These are phyloP conservation scores for Cyclanthera cordifolia DNA, from an alignment of 306 rosid genomes.

Conservation along the genomic window DNA sequence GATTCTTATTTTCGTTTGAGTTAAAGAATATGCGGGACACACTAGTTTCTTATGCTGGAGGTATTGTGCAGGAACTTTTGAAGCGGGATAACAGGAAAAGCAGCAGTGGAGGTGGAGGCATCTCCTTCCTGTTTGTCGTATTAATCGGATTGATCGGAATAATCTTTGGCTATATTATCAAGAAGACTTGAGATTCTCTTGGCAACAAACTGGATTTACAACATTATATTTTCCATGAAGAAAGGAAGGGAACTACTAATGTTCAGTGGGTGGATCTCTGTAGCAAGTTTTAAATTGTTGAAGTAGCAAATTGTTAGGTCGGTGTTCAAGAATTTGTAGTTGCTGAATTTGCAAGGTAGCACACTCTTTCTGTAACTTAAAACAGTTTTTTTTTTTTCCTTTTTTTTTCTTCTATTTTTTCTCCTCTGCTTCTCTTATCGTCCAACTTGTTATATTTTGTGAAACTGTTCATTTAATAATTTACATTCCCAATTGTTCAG, in stretches of 20 bases:
- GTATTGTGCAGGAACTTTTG: slow-evolving; percentile 62
- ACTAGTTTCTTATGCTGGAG: slow-evolving; percentile 1
- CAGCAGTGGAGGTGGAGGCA: slow-evolving; percentile 53
- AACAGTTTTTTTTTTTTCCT: slow-evolving; percentile 9
- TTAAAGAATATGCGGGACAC: background rate
- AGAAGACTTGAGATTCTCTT: slow-evolving; percentile 6
- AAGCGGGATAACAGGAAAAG: slow-evolving; percentile 51
- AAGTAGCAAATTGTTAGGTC: slow-evolving; percentile 32
- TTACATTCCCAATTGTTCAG: slow-evolving; percentile 15
- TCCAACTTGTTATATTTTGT: slow-evolving; percentile 30
- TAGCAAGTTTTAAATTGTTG: slow-evolving; percentile 31
- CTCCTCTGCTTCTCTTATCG: slow-evolving; percentile 23
- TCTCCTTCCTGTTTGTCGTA: slow-evolving; percentile 27
- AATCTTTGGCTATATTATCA: slow-evolving; percentile 9
- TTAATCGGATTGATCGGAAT: slow-evolving; percentile 13
- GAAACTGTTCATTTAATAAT: slow-evolving; percentile 18
- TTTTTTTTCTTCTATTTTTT: background rate
- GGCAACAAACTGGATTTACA: slow-evolving; percentile 7
- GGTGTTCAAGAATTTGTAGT: slow-evolving; percentile 28
- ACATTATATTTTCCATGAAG: slow-evolving; percentile 3
- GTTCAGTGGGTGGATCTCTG: slow-evolving; percentile 23
- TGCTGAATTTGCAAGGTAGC: slow-evolving; percentile 26
- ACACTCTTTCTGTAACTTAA: slow-evolving; percentile 60
- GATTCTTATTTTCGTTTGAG: background rate
- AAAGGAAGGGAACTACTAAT: slow-evolving; percentile 21